These are phyloP conservation scores for Globisporangium paroecandrum DNA, from an alignment of 352 stramenopile genomes.

Conservation along the genomic window DNA sequence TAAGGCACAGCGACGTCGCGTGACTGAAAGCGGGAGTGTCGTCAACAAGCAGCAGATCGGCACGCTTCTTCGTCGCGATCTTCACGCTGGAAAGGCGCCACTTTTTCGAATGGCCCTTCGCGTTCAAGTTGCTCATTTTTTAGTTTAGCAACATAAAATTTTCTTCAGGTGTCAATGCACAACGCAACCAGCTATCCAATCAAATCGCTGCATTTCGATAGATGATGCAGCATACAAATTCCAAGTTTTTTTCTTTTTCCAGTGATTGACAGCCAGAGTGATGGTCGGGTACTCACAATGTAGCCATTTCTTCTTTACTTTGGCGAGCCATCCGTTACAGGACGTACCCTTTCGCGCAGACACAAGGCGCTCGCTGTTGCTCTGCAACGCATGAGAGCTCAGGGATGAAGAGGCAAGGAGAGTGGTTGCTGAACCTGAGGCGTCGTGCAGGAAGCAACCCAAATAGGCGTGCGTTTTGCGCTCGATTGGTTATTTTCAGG, in stretches of 20 bases:
- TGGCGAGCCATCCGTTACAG: slow-evolving; percentile 5
- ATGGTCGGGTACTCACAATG: neutral
- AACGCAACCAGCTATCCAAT: too few species aligned
- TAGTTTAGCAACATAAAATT: too few species aligned
- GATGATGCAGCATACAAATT: slow-evolving; percentile 3
- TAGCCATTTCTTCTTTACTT: slow-evolving; percentile 8
- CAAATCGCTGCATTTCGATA: too few species aligned
- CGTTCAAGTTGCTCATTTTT: too few species aligned
- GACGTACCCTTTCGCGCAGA: neutral
- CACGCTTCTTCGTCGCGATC: neutral
- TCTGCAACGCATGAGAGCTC: neutral
- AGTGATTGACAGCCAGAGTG: neutral
- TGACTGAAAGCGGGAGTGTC: neutral
- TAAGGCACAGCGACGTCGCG: too few species aligned
- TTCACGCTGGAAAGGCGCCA: neutral
- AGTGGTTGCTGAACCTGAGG: neutral
- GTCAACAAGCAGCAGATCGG: neutral
- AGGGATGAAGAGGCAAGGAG: neutral
- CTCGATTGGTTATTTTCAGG: slow-evolving; percentile 11
- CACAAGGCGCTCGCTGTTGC: neutral
- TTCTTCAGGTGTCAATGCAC: too few species aligned
- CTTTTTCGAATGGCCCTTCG: neutral
- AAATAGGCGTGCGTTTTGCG: neutral
- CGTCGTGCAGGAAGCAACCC: neutral
- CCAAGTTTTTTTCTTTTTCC: slow-evolving; percentile 7